These are phyloP conservation scores for Pestalotiopsis sp. DNA, from an alignment of 2,329 filamentous ascomycete species.

Conservation along the genomic window DNA sequence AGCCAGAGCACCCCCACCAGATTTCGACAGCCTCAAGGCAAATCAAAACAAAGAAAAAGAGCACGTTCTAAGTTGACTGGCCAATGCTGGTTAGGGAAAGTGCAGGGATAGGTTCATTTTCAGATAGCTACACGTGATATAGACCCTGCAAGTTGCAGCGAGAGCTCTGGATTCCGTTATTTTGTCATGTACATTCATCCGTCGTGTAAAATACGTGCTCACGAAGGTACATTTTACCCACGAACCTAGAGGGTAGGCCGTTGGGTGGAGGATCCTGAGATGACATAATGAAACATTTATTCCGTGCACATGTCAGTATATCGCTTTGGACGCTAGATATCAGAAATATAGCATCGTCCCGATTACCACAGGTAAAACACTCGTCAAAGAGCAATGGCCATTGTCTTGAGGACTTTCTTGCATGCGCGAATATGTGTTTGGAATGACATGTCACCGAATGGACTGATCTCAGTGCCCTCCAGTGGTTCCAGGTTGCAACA, in stretches of 20 bases:
- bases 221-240: background rate
- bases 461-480: background rate
- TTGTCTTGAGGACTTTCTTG: background rate
- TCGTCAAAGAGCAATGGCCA: background rate
- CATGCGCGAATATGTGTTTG: background rate
- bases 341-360: background rate
- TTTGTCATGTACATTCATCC: background rate
- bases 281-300: slow-evolving; percentile 9
- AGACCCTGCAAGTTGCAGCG: background rate
- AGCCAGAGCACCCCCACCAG: background rate
- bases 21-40: background rate
- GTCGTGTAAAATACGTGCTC: background rate
- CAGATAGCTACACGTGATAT: slow-evolving; percentile 1
- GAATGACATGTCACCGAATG: background rate
- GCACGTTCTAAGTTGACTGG: slow-evolving; percentile 8
- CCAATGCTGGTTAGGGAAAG: background rate
- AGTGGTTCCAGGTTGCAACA: background rate
- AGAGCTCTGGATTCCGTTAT: background rate
- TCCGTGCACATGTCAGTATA: background rate
- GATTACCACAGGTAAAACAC: background rate
- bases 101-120: background rate
- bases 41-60: slow-evolving; percentile 11
- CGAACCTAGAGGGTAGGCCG: background rate
- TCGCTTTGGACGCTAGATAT: background rate
- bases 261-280: background rate